These are phyloP conservation scores for Sambucus nigra DNA, from an alignment of 129 eudicot species.

Conservation along the genomic window DNA sequence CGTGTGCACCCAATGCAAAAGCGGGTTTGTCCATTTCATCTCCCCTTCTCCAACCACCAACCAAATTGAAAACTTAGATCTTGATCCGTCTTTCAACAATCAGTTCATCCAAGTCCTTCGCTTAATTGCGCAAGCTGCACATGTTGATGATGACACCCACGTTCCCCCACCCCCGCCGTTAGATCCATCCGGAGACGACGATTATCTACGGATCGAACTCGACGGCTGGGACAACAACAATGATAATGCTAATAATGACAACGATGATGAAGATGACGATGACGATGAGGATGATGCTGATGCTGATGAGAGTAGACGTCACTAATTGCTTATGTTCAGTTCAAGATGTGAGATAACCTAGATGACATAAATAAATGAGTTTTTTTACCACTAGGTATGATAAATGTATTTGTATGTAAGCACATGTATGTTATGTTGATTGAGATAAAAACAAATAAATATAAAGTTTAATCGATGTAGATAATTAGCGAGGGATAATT, in stretches of 20 bases:
- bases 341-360: too few relatives aligned
- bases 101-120: constrained; percentile 69
- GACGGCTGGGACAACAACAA: constrained; percentile 57
- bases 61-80: too few relatives aligned
- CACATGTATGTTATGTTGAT: too few relatives aligned
- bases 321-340: too few relatives aligned
- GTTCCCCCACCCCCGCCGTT: constrained; percentile 60
- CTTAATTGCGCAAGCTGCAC: constrained; percentile 63
- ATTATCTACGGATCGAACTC: constrained; percentile 61
- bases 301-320: too few relatives aligned
- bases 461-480: too few relatives aligned
- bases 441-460: too few relatives aligned
- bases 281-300: constrained; percentile 20
- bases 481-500: too few relatives aligned
- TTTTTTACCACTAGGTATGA: too few relatives aligned
- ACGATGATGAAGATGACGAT: constrained; percentile 20
- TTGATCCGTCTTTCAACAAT: constrained; percentile 36
- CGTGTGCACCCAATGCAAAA: constrained; percentile 64
- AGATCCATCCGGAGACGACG: constrained; percentile 37
- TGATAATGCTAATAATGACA: constrained; percentile 22
- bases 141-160: constrained; percentile 30
- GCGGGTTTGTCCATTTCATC: constrained; percentile 66
- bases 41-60: constrained; percentile 17
- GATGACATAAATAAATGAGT: too few relatives aligned
- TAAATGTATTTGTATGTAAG: too few relatives aligned